Percentiles rank a stretch among this genome's conserved stretches.
These are phyloP conservation scores for Mycena latifolia DNA, from an alignment of 768 basidiomycete genomes.

Conservation along the genomic window DNA sequence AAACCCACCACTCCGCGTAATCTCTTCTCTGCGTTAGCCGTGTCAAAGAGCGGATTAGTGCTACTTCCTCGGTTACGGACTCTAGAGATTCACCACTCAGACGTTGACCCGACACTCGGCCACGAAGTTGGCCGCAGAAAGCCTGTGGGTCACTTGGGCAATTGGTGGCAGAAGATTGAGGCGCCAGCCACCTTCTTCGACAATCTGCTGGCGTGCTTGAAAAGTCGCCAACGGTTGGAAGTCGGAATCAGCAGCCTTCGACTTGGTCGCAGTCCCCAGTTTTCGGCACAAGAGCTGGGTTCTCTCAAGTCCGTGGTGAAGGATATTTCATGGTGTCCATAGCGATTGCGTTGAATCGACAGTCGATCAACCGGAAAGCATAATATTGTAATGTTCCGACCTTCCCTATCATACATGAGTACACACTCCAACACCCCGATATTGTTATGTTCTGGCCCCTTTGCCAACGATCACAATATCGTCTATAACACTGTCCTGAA, in stretches of 20 bases:
- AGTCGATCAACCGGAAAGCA: background rate
- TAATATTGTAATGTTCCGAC: conserved; percentile 10
- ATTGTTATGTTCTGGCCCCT: conserved; percentile 48
- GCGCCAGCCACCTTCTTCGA: conserved; percentile 12
- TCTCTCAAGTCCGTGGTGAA: background rate
- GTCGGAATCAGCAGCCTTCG: conserved; percentile 2
- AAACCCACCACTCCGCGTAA: conserved; percentile 13
- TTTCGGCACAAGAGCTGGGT: background rate
- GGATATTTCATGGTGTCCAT: conserved; percentile 6
- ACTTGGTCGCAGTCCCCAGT: background rate
- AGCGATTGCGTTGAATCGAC: background rate
- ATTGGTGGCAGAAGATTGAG: conserved; percentile 20
- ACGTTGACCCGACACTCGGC: background rate
- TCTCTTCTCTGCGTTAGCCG: conserved; percentile 11
- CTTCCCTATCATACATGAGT: conserved; percentile 26
- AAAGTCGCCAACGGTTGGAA: background rate
- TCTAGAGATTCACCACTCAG: conserved; percentile 17
- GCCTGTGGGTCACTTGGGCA: background rate
- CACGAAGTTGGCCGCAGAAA: background rate
- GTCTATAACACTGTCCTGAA: conserved; percentile 63
- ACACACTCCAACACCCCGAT: no score
- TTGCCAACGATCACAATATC: conserved; percentile 72
- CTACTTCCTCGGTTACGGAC: conserved; percentile 15
- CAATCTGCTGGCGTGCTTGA: conserved; percentile 3
- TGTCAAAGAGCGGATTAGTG: background rate